phyloP scores from a whole-genome alignment of 23 red algal species.

The Gracilaria vermiculophylla region DNA sequence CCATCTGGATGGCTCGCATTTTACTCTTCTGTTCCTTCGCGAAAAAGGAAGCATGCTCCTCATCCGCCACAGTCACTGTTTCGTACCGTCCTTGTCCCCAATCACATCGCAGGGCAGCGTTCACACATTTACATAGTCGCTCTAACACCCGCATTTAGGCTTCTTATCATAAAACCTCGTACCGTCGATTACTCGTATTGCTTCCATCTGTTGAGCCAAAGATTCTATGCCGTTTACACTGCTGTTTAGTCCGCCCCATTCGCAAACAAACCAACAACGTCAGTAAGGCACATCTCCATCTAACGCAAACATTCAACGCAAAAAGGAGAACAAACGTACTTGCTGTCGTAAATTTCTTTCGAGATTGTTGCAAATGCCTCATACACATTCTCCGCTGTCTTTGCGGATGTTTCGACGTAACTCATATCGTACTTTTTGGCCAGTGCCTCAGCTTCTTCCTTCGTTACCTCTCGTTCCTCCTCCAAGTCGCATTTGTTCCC shows the following conservation, averaged over 20 bases:
- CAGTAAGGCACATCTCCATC: not conserved
- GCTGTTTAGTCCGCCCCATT: too few species aligned
- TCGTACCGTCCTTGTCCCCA: not conserved
- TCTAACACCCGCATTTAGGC: conserved; percentile 1
- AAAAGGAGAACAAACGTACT: not conserved
- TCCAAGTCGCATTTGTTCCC: conserved; percentile 73
- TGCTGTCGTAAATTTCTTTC: conserved; percentile 40
- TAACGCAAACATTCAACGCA: not conserved
- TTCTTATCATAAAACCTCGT: not conserved
- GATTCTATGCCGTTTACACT: conserved; percentile 6
- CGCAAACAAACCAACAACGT: not conserved
- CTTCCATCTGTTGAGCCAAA: conserved; percentile 10
- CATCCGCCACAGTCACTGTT: not conserved
- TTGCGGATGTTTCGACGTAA: conserved; percentile 76
- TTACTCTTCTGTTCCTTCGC: too few species aligned
- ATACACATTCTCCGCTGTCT: conserved; percentile 55
- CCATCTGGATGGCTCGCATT: too few species aligned
- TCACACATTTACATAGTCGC: not conserved
- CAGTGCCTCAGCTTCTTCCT: conserved; percentile 18
- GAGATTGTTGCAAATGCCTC: conserved; percentile 60
- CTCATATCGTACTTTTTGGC: conserved; percentile 50
- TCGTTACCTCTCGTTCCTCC: conserved; percentile 23
- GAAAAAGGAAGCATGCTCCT: too few species aligned
- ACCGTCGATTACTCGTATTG: conserved; percentile 4
- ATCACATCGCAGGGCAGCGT: not conserved